Base-by-base conservation (phyloP, 805 yeast genomes). In the Ogataea thermomethanolica region DNA sequence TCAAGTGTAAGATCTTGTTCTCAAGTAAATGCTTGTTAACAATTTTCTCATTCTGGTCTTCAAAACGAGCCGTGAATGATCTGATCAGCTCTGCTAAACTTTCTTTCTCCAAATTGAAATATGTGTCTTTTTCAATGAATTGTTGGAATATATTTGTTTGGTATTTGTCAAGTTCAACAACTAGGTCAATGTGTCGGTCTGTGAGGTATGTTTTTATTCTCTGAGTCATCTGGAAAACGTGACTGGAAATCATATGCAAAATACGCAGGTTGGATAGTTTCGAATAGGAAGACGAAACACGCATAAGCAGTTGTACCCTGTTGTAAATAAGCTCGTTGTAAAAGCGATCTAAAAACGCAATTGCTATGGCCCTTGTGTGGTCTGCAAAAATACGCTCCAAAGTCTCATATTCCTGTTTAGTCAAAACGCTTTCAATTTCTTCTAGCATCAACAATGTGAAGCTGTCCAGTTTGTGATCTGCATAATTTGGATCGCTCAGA, bases 221-320 rank as follows among this genome's bases (percentile, higher is more conserved):
- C 41, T 74, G 76, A 1, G 85, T 79, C 50, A 84, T 75, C 34
- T 71, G 74, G 10, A 78, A 75, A 8, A 84, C 67, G 26, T 75
- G 63, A 0, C 73, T 69, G 55, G 79, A 82, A n/a, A 84, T 66
- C 2, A 80, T 69, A 61, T 87, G 85, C 25, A 91, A 62, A 1
- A 82, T 72, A 53, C 98, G 73, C 2, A 89, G 79, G 56, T 83
- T 87, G 0, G 95, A 83, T 37, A 89, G 64, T 2, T 79, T 70
- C 17, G 86, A 77, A 6, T 76, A 66, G 1, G 84, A 71, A 34
- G 76, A 72, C 0, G 96, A 81, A 41, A 73, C 76, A 36, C 73
- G 78, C 24, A 89, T 61, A 24, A 85, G 65, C 1, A 74, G 63
- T 45, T 78, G 79, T 12, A 81, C 67, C 51, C 76, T 70, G 13